Evolutionary conservation across 345 rosid genomes (phyloP), one percentile per base, ranked within the genome.

Genomic region (Salix purpurea): DNA sequence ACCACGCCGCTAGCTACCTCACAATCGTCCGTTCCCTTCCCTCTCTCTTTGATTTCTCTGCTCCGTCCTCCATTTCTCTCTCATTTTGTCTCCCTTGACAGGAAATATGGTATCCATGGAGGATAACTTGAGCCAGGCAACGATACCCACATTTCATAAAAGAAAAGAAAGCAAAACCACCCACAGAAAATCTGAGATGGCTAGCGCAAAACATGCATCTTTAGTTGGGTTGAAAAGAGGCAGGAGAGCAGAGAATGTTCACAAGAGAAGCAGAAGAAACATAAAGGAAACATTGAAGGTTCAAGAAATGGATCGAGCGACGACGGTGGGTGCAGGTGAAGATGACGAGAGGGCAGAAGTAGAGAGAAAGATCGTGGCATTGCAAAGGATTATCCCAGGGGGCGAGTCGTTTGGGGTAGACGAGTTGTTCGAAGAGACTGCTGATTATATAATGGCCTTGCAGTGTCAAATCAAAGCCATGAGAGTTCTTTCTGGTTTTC

Each of bases 311-410:
- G 40, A 60, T 10, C 65, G 26, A 24, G 50, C 6, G 34, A 8
- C 30, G 46, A 68, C 21, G 66, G 54, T 12, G 67, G 46, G 32
- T 61, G 76, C 79, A 19, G 77, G 65, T 1, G 75, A 71, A 19
- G 78, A 84, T 2, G 89, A 79, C 1, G 87, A 75, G 0, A 87
- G 79, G 0, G 83, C 50, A 64, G 89, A 72, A 52, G 84, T 90
- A 36, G 92, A 86, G 40, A 84, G 68, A 28, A 91, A 86, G 88
- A 89, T 91, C 36, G 78, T 39, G 77, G 89, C 90, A 71, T 83
- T 91, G 87, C 94, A 90, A 87, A 91, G 83, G 87, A 88, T 90
- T 37, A 88, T 91, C 23, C 97, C 97, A 0, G 97, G 94, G 36
- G 94, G 94, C 5, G 88, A 84, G n/a, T 74, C 79, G 19, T 86